A percentile compares a stretch with the other conserved stretches of the same genome.
Evolutionary conservation across 257 asterid genomes (phyloP).

Genomic region (Scutellaria baicalensis): DNA sequence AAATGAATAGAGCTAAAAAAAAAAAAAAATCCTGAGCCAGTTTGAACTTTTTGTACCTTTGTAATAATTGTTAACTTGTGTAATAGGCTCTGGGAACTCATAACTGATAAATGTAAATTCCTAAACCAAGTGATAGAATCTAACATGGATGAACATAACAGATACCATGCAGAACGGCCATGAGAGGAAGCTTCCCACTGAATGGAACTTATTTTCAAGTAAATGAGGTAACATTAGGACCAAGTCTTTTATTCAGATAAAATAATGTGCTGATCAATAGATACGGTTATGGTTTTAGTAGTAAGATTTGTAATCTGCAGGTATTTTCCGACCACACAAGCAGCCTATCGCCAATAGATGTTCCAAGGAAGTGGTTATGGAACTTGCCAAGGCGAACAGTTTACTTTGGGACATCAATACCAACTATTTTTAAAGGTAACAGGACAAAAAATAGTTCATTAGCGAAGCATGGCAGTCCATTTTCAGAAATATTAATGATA

Average conservation of each 20-base stretch:
- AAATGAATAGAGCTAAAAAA: neutral
- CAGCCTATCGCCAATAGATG: slow-evolving; percentile 69
- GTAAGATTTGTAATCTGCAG: slow-evolving; percentile 31
- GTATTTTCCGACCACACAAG: slow-evolving; percentile 93
- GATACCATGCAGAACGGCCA: slow-evolving; percentile 99
- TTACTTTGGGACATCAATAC: slow-evolving; percentile 92
- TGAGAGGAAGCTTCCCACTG: slow-evolving; percentile 98
- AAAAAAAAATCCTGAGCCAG: neutral
- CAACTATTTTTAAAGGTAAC: slow-evolving; percentile 88
- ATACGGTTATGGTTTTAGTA: slow-evolving; percentile 2
- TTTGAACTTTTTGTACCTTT: neutral
- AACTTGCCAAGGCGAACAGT: slow-evolving; percentile 80
- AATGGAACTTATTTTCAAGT: slow-evolving; percentile 99
- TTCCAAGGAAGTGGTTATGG: slow-evolving; percentile 94
- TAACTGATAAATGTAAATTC: neutral
- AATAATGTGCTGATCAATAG: neutral
- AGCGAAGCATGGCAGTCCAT: neutral
- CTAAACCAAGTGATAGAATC: slow-evolving; percentile 2
- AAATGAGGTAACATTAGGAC: slow-evolving; percentile 60
- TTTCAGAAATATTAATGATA: slow-evolving; percentile 12
- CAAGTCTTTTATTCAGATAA: slow-evolving; percentile 11
- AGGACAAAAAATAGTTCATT: neutral
- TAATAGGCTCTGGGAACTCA: neutral
- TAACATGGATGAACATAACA: slow-evolving; percentile 32
- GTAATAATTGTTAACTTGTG: neutral